Evolutionary conservation across 345 rosid genomes (phyloP), one percentile per base, ranked within the genome.

Genomic region (Turnera subulata): DNA sequence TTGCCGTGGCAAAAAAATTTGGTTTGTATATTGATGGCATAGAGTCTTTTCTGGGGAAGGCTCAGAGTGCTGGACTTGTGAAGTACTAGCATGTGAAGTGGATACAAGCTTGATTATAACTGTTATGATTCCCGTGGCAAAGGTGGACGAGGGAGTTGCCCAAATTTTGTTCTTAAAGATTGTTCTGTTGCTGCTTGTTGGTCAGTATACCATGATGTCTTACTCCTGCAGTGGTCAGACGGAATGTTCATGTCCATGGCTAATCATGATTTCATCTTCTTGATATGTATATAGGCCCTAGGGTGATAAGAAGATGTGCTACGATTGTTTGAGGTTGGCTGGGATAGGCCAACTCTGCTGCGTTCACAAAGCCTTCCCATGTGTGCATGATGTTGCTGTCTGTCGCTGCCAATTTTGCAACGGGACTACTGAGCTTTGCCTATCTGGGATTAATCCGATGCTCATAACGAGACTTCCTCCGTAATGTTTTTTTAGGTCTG

Each of bases 1-100:
- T 93, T 51, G 84, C 86, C 0, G 96, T 83, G 56, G 99, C 99
- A 6, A 86, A 89, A 66, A 59, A 70, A 39, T 77, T 84, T 33
- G 77, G 61, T 64, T 69, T 92, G 55, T 78, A 82, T 57, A 68
- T 62, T 7, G 77, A 77, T 26, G 82, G 74, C 63, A 55, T 85
- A 25, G 96, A 89, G 52, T 76, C 82, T 11, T 62, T 83, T 67
- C 66, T 82, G 53, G 96, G 97, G 46, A 89, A 80, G 77, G 73
- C 84, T 49, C 86, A 80, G 61, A 71, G 73, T 74, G 61, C 76
- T 60, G 91, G 87, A 72, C 62, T 56, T 25, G 79, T 62, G 4
- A 93, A 79, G 77, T 89, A 93, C 76, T 89, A 65, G 65, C 43
- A 68, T 29, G 35, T 29, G 5, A 29, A 3, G 5, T 3, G 5